Evolutionary conservation across 352 stramenopile genomes (phyloP), one percentile per base, ranked within the genome.

Genomic region (Globisporangium acanthophoron): DNA sequence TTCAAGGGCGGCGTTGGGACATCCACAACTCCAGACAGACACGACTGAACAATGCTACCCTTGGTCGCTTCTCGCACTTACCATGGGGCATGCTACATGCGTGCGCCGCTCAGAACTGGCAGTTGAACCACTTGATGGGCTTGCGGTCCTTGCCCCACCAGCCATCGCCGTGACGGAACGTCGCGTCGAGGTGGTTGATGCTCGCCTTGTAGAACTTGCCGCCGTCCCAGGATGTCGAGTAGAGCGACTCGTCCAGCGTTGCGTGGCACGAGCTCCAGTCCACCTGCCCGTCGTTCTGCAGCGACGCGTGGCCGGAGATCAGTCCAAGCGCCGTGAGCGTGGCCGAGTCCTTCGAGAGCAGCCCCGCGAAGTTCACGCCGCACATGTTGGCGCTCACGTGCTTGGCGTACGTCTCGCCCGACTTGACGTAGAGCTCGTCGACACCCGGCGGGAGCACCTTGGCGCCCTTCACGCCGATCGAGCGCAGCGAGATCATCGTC

Each of bases 101-200:
- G 31, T 35, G 31, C 31, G 31, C 7, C 4, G 33, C 12, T 41
- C 13, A 63, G 29, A 74, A 66, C 43, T 70, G 60, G 46, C 67
- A 74, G 45, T 70, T 58, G 56, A 74, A 64, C 67, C 64, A 74
- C 48, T 74, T 69, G 40, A 74, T 55, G 29, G 67, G 67, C 55
- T 74, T 74, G 40, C 67, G 58, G 44, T 64, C 60, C 44, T 53
- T 55, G 39, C 67, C 67, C 54, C 57, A 71, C 48, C 50, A 59
- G 16, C 64, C 67, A 47, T 74, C 60, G 35, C 61, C 59, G 48
- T 72, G 59, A 18, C 56, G 58, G 53, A 75, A 66, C 39, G 57
- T 53, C 7, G 57, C 55, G 43, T 78, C 70, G 6, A 58, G 50
- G 52, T 78, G 70, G 51, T 78, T 78, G 40, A 78, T 58, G 9